These are phyloP conservation scores for Coemansia sp. DNA, from an alignment of 192 early-diverging fungal species.

Conservation along the genomic window DNA sequence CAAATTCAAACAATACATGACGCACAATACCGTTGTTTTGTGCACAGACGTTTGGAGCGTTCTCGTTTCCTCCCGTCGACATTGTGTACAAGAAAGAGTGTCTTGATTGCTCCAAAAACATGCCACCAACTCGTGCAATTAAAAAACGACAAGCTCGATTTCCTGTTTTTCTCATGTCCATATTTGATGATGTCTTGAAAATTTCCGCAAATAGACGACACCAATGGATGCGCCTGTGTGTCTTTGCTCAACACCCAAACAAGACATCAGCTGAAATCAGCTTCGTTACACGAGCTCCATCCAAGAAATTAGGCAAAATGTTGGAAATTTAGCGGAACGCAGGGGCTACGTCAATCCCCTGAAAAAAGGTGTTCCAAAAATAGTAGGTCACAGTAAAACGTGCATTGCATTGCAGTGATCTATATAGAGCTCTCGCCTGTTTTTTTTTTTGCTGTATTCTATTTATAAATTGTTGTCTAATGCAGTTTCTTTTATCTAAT, in stretches of 20 bases:
- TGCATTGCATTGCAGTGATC: not conserved
- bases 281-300: not conserved
- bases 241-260: not conserved
- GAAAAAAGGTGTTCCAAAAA: not conserved
- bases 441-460: not conserved
- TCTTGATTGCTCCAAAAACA: not conserved
- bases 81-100: not conserved
- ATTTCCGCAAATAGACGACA: not conserved
- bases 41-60: not conserved
- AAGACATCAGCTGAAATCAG: not conserved
- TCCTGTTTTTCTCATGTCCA: not conserved
- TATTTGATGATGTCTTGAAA: not conserved
- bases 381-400: not conserved
- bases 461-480: not conserved
- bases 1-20: not conserved
- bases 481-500: not conserved
- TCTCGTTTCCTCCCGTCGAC: not conserved
- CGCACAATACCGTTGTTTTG: not conserved
- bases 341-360: not conserved
- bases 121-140: not conserved
- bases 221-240: not conserved
- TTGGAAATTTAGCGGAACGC: not conserved
- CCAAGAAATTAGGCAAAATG: not conserved
- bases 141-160: not conserved
- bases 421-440: not conserved